These are phyloP conservation scores for Trametes cinnabarina DNA, from an alignment of 768 basidiomycete species.

Conservation along the genomic window DNA sequence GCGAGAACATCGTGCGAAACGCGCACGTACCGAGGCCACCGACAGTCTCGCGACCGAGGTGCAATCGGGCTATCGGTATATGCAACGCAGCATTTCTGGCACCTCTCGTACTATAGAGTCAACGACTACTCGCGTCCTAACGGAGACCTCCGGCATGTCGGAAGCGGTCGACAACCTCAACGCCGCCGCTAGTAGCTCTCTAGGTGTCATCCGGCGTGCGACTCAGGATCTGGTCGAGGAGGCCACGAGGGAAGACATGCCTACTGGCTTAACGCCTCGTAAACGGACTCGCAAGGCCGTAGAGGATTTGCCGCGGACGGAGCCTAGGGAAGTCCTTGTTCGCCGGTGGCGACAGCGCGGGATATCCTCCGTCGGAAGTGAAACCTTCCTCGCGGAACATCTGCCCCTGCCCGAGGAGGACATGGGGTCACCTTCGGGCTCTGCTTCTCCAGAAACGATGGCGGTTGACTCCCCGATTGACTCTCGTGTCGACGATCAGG, in stretches of 20 bases:
- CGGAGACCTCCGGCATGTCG: conserved; percentile 47
- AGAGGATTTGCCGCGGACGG: conserved; percentile 71
- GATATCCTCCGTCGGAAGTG: conserved; percentile 29
- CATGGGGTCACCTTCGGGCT: conserved; percentile 12
- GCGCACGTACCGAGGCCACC: conserved; percentile 62
- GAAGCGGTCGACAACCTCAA: conserved; percentile 45
- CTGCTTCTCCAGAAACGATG: conserved; percentile 20
- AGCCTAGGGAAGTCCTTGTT: conserved; percentile 59
- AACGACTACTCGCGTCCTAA: conserved; percentile 41
- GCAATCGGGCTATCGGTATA: conserved; percentile 49
- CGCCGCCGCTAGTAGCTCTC: conserved; percentile 38
- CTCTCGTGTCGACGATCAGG: conserved; percentile 3
- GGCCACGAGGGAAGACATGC: conserved; percentile 58
- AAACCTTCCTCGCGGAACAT: conserved; percentile 40
- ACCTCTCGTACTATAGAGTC: conserved; percentile 48
- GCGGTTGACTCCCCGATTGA: conserved; percentile 11
- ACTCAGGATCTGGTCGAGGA: conserved; percentile 52
- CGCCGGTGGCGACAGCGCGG: conserved; percentile 45
- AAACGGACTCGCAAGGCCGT: conserved; percentile 71
- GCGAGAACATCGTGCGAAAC: conserved; percentile 59
- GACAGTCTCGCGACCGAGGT: conserved; percentile 46
- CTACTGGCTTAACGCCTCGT: conserved; percentile 74
- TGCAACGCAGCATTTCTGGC: conserved; percentile 51
- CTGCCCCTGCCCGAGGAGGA: conserved; percentile 34
- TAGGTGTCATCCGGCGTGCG: conserved; percentile 50